Base-by-base conservation (phyloP, 2,329 filamentous ascomycete species). In the Cladosporium sp. region DNA sequence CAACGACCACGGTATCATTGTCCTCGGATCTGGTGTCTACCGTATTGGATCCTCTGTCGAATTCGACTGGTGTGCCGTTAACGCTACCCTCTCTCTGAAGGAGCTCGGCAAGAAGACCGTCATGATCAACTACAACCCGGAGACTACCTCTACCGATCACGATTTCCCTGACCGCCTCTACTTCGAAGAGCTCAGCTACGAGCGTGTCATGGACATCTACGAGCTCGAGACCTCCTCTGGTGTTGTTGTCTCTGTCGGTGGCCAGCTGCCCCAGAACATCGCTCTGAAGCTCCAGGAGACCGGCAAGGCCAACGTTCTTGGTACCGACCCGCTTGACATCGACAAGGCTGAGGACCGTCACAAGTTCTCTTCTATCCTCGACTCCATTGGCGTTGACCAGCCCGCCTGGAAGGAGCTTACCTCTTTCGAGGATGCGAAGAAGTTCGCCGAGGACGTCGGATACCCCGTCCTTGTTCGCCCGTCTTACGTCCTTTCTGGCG, bases 181-280 rank as follows among this genome's bases (percentile, higher is more conserved):
- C 73, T 98, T 98, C 57, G 93, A 97, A 62, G 93, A 98, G 71
- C 73, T 97, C 49, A 93, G 86, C 70, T 97, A 96, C 67, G 93
- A 97, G 74, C 85, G 92, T 66, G 92, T 97, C 8, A 95, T 97
- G 89, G 93, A 98, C 69, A 97, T 97, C 58, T 96, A 96, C 68
- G 93, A 97, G 70, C 80, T 97, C 13, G 93, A 97, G 71, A 76
- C 76, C 52, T 84, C 91, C 6, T 82, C 78, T 48, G 92, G 91
- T 60, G 89, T 97, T 20, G 91, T 97, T 3, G 92, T 97, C 7
- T 96, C 90, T 52, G 90, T 97, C 9, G 93, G 93, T 65, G 93
- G 93, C 38, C 93, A 98, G 72, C 80, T 97, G 53, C 91, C 93
- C 2, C 93, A 98, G 73, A 97, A 97, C 75, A 96, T 97, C 65